Evolutionary conservation across 2,329 filamentous ascomycete genomes (phyloP), one percentile per base, ranked within the genome.

Genomic region (Oidium heveae): DNA sequence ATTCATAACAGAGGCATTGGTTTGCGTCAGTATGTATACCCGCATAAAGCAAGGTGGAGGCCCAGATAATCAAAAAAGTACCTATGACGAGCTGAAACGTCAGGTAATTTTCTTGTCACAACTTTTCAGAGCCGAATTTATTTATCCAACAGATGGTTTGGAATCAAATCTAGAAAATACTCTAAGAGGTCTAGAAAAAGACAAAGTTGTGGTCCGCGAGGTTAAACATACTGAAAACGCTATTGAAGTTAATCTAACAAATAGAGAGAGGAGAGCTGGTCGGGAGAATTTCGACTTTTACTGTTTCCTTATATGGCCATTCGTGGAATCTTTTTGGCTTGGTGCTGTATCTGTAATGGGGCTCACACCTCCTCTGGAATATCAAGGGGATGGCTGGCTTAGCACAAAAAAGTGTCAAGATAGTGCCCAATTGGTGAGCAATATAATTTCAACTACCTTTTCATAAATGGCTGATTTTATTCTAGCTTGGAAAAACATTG

Each of bases 251-350:
- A 86, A 86, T 4, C 72, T 98, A 8, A 82, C 84, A 18, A 77
- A 84, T 6, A 69, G 75, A 2, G 91, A 98, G 66, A 75, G 88
- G 18, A 72, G 75, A 33, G 79, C 76, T 7, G 91, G 91, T 1
- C 74, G 89, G 39, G 91, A 98, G 67, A 96, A 95, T 63, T 98
- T 84, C 63, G 91, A 98, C 65, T 98, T 98, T 68, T 96, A 96
- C 69, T 96, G 89, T 69, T 98, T 96, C 72, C 70, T 98, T 20
- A 86, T 98, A 58, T 98, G 91, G 91, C 91, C 91, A 0, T 98
- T 98, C 61, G 88, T 96, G 60, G 91, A 98, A 67, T 84, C 88
- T 0, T 82, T 77, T 54, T 98, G 91, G 91, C 75, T 98, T 1
- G 88, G 86, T 12, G 84, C 87, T 0, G 82, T 96, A 0, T 86